Percentiles rank a stretch among this genome's conserved stretches.
These are phyloP conservation scores for Aspergillus costaricaensis DNA, from an alignment of 2,329 filamentous ascomycete species.

Conservation along the genomic window DNA sequence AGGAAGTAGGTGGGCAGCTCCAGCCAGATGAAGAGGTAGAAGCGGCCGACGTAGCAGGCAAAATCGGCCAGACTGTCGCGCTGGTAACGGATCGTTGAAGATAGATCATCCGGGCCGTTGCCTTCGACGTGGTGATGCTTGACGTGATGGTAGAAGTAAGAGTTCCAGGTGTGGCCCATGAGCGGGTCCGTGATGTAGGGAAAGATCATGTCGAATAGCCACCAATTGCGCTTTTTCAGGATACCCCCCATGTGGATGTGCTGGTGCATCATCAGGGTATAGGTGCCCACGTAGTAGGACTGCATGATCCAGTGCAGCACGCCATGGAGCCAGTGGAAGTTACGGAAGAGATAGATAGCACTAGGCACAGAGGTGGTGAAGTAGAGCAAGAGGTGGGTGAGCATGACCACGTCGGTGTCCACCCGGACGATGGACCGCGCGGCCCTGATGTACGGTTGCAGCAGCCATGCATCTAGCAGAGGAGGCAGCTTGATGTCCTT, in stretches of 20 bases:
- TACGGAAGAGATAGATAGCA: constrained; percentile 63
- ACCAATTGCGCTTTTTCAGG: constrained; percentile 54
- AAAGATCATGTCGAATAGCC: constrained; percentile 64
- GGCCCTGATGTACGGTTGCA: constrained; percentile 62
- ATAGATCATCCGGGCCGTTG: constrained; percentile 75
- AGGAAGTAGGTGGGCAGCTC: constrained; percentile 75
- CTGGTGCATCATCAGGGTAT: constrained; percentile 81
- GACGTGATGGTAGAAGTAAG: constrained; percentile 82
- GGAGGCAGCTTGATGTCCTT: constrained; percentile 45
- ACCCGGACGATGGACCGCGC: constrained; percentile 62
- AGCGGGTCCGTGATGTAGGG: constrained; percentile 74
- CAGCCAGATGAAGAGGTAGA: constrained; percentile 72
- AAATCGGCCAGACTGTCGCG: constrained; percentile 69
- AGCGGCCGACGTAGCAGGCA: constrained; percentile 70
- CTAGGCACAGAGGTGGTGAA: constrained; percentile 69
- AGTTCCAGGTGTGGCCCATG: constrained; percentile 83
- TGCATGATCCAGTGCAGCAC: constrained; percentile 67
- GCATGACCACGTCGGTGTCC: constrained; percentile 73
- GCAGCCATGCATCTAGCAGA: constrained; percentile 51
- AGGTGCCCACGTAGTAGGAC: constrained; percentile 68
- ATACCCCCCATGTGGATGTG: constrained; percentile 78
- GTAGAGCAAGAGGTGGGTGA: constrained; percentile 75
- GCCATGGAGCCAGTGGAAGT: constrained; percentile 69
- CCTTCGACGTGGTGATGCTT: constrained; percentile 84
- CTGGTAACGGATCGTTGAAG: constrained; percentile 74